Conservation (phyloP, 2,329 filamentous ascomycete genomes). For the Orbilia quercus region DNA sequence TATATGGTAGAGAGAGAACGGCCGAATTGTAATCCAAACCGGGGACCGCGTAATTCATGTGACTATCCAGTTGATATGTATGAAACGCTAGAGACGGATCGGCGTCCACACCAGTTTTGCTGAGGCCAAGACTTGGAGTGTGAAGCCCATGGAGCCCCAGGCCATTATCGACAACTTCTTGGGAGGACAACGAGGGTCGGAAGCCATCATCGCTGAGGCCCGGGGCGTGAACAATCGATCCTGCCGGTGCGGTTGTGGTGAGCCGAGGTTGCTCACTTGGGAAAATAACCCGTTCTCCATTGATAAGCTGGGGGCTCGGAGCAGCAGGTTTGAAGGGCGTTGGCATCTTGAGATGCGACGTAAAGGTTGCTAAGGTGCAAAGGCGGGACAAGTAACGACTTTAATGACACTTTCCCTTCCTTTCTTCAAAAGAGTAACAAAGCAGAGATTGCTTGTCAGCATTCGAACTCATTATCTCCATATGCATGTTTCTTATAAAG, state of each 20-base stretch:
- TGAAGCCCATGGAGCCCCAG: conserved; percentile 48
- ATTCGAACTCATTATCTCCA: background rate
- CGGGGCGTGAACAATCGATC: conserved; percentile 7
- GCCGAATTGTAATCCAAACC: conserved; percentile 33
- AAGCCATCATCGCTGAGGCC: conserved; percentile 36
- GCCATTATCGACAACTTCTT: conserved; percentile 22
- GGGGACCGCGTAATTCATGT: conserved; percentile 32
- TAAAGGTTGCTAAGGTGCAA: conserved; percentile 1
- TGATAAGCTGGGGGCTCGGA: conserved; percentile 36
- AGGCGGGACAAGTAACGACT: background rate
- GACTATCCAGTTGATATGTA: conserved; percentile 37
- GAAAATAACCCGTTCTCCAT: conserved; percentile 49
- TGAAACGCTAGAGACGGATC: conserved; percentile 28
- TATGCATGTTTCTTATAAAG: background rate
- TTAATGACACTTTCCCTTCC: background rate
- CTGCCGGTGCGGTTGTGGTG: conserved; percentile 16
- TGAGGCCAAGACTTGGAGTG: conserved; percentile 12
- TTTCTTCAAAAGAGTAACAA: background rate
- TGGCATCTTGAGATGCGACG: conserved; percentile 41
- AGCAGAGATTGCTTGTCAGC: background rate
- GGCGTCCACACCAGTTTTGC: conserved; percentile 30
- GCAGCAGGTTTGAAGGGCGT: conserved; percentile 46
- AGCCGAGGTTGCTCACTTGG: conserved; percentile 52
- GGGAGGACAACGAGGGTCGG: conserved; percentile 22
- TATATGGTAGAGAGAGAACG: conserved; percentile 32